Evolutionary conservation across 2,329 filamentous ascomycete genomes (phyloP).

Genomic region (Colletotrichum godetiae): DNA sequence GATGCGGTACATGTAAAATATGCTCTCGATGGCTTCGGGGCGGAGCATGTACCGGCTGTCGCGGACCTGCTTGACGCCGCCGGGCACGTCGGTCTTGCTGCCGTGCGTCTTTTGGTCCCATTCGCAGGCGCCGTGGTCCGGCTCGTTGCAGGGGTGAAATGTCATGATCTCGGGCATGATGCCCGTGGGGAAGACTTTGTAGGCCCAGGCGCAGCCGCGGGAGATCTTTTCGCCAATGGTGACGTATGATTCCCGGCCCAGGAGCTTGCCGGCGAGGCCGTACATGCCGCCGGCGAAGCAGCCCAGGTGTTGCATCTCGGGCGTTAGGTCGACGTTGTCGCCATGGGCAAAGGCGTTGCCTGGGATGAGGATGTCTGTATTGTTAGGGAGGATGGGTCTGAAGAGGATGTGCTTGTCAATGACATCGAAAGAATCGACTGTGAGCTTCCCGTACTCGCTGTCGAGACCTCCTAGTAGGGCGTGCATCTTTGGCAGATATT

Average conservation of each 20-base stretch:
- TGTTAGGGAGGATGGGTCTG: slow-evolving; percentile 71
- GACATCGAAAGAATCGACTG: slow-evolving; percentile 70
- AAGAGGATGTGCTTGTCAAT: slow-evolving; percentile 74
- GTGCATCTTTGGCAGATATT: slow-evolving; percentile 70
- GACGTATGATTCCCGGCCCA: slow-evolving; percentile 59
- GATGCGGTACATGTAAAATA: slow-evolving; percentile 63
- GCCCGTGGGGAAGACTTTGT: slow-evolving; percentile 59
- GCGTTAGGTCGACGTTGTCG: slow-evolving; percentile 43
- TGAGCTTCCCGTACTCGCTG: slow-evolving; percentile 73
- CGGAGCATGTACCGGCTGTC: slow-evolving; percentile 57
- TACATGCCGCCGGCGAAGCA: slow-evolving; percentile 77
- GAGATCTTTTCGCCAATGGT: slow-evolving; percentile 60
- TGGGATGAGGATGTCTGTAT: slow-evolving; percentile 70
- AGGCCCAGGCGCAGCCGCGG: slow-evolving; percentile 66
- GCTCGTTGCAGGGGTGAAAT: slow-evolving; percentile 48
- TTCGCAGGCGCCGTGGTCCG: slow-evolving; percentile 46
- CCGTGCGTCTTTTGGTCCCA: slow-evolving; percentile 44
- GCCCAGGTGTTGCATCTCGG: slow-evolving; percentile 65
- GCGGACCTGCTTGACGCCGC: slow-evolving; percentile 68
- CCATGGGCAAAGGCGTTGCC: slow-evolving; percentile 51
- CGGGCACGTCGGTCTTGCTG: slow-evolving; percentile 48
- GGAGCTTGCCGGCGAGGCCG: slow-evolving; percentile 69
- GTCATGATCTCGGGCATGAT: slow-evolving; percentile 65
- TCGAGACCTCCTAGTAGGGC: slow-evolving; percentile 74
- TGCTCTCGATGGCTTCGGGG: slow-evolving; percentile 64